Evolutionary conservation across 1,139 yeast species (phyloP).

Genomic region (Hansenula lynferdii): DNA sequence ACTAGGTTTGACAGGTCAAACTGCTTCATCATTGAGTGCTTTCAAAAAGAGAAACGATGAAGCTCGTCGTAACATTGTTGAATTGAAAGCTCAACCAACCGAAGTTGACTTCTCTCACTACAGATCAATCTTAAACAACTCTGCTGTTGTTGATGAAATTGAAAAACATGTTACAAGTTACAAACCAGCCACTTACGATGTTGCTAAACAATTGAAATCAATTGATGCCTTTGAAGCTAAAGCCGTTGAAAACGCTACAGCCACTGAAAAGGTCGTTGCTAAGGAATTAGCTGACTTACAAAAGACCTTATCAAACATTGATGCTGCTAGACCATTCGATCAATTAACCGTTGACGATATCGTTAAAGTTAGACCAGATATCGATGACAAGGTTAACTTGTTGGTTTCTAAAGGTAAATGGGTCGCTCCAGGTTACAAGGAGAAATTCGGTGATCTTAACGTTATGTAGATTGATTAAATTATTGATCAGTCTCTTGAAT

Average conservation of each 20-base stretch:
- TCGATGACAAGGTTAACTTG: slow-evolving; percentile 91
- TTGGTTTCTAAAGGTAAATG: slow-evolving; percentile 97
- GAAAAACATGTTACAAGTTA: slow-evolving; percentile 71
- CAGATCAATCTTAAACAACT: slow-evolving; percentile 77
- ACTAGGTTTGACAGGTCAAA: slow-evolving; percentile 88
- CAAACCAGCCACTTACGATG: slow-evolving; percentile 82
- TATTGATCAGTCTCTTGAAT: too few relatives aligned
- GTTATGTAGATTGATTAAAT: slow-evolving; percentile 62
- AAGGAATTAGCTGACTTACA: slow-evolving; percentile 84
- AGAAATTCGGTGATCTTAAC: slow-evolving; percentile 93
- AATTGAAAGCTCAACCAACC: slow-evolving; percentile 66
- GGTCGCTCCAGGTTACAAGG: slow-evolving; percentile 98
- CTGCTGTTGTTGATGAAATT: slow-evolving; percentile 72
- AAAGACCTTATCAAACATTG: slow-evolving; percentile 87
- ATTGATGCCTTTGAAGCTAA: slow-evolving; percentile 91
- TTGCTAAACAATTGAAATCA: slow-evolving; percentile 84
- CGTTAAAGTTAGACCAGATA: slow-evolving; percentile 93
- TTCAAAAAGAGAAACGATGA: slow-evolving; percentile 99
- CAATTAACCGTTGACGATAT: slow-evolving; percentile 95
- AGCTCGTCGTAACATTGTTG: slow-evolving; percentile 78
- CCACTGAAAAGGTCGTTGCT: slow-evolving; percentile 84
- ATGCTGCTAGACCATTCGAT: slow-evolving; percentile 96
- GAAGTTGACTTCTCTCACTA: slow-evolving; percentile 79
- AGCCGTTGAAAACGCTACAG: slow-evolving; percentile 94
- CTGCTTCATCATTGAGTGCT: slow-evolving; percentile 81